phyloP scores from a whole-genome alignment of 1,284 basidiomycete species.

The Boletus sp. region DNA sequence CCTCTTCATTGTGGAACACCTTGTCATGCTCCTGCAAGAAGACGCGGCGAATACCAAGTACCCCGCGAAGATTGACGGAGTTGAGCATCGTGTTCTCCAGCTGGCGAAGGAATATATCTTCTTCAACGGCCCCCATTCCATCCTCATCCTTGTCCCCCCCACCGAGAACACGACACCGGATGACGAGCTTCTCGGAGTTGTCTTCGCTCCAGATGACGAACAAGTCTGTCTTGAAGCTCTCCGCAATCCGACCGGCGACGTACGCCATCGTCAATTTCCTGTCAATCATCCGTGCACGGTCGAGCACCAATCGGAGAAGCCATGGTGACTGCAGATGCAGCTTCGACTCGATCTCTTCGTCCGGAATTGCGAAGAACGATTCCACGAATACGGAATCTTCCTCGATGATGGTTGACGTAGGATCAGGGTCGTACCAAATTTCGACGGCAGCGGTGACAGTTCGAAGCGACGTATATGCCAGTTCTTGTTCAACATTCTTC shows the following conservation, averaged over 20 bases:
- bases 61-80: constrained; percentile 93
- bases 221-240: constrained; percentile 93
- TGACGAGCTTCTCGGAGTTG: constrained; percentile 95
- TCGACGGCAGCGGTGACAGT: constrained; percentile 95
- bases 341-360: constrained; percentile 92
- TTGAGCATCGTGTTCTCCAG: constrained; percentile 96
- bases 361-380: constrained; percentile 98
- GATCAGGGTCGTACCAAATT: constrained; percentile 98
- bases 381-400: constrained; percentile 97
- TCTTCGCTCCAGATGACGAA: constrained; percentile 99
- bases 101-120: constrained; percentile 95
- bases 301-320: constrained; percentile 94
- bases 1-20: constrained; percentile 62
- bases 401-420: constrained; percentile 89
- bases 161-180: constrained; percentile 93
- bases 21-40: constrained; percentile 92
- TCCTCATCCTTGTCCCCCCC: constrained; percentile 90
- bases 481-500: constrained; percentile 87
- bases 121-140: constrained; percentile 72
- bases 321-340: constrained; percentile 93
- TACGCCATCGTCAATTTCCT: constrained; percentile 94
- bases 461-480: constrained; percentile 91
- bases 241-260: constrained; percentile 90
- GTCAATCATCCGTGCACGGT: constrained; percentile 97
- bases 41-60: constrained; percentile 86